Evolutionary conservation across 2,329 filamentous ascomycete species (phyloP), one percentile per base, ranked within the genome.

Genomic region (Claviceps sp.): DNA sequence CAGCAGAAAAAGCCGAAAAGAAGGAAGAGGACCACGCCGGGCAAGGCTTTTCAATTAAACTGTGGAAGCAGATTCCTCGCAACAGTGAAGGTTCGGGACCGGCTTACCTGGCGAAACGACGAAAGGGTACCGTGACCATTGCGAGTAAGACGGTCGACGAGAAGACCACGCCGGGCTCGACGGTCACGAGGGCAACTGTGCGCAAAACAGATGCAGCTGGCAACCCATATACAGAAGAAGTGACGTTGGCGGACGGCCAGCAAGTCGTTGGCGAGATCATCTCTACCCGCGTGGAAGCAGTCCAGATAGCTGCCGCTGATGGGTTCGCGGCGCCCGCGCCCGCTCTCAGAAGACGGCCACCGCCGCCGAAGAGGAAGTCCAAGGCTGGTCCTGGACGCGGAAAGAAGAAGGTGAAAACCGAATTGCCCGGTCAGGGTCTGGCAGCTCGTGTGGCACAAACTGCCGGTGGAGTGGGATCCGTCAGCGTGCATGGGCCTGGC

Each of bases 201-300:
- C 81, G 86, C 60, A 82, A 85, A 58, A 72, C 84, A 11, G 88
- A 95, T 63, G 82, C 84, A 4, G 80, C 81, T 1, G 90, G 90
- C 24, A 91, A 91, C 59, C 77, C 87, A 10, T 88, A 87, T 55
- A 83, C 91, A 2, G 89, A 93, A 65, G 88, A 94, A 61, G 82
- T 93, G 7, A 85, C 88, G 19, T 77, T 95, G 4, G 79, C 82
- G 5, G 86, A 91, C 53, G 89, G 89, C 0, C 86, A 93, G 63
- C 73, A 74, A 5, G 77, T 95, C 0, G 86, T 91, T 56, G 89
- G 89, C 52, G 89, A 95, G 63, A 83, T 95, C 49, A 79, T 88
- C 54, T 75, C 78, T 0, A 80, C 77, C 1, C 74, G 74, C 6
- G 70, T 80, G 16, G 72, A 81, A 39, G 68, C 73, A 0, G 75